A percentile compares a stretch with the other conserved stretches of the same genome.
These are phyloP conservation scores for Termitomyces sp. DNA, from an alignment of 768 basidiomycete genomes.

Conservation along the genomic window DNA sequence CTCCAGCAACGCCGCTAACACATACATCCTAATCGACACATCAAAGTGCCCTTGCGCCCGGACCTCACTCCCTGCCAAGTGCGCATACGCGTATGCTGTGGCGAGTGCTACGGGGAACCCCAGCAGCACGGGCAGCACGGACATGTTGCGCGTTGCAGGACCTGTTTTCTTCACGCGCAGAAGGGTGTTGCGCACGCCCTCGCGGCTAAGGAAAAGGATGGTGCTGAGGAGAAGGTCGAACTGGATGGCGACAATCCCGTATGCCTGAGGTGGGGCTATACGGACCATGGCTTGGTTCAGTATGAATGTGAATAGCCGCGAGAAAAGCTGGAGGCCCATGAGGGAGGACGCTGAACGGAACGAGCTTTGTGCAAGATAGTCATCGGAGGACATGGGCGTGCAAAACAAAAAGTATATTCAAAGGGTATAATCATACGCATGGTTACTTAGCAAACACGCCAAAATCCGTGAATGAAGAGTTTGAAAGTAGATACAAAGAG, in stretches of 20 bases:
- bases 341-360: conserved; percentile 57
- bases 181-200: conserved; percentile 86
- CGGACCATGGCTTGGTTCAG: conserved; percentile 88
- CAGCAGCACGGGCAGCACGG: conserved; percentile 60
- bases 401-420: neutral
- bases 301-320: conserved; percentile 80
- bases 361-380: conserved; percentile 26
- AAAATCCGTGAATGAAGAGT: neutral
- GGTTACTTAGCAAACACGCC: neutral
- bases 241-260: conserved; percentile 89
- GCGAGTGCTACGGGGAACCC: conserved; percentile 63
- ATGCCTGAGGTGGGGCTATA: conserved; percentile 78
- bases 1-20: conserved; percentile 70
- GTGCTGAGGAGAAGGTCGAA: conserved; percentile 90
- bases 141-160: conserved; percentile 40
- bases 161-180: conserved; percentile 46
- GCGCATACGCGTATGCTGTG: conserved; percentile 50
- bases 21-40: conserved; percentile 64
- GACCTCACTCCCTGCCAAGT: conserved; percentile 49
- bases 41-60: conserved; percentile 62
- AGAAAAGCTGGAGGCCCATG: conserved; percentile 81
- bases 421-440: neutral
- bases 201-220: conserved; percentile 89
- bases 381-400: conserved; percentile 12
- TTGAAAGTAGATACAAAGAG: conserved; percentile 8